Conservation (phyloP, 2,329 filamentous ascomycete genomes). For the Alternaria panax region DNA sequence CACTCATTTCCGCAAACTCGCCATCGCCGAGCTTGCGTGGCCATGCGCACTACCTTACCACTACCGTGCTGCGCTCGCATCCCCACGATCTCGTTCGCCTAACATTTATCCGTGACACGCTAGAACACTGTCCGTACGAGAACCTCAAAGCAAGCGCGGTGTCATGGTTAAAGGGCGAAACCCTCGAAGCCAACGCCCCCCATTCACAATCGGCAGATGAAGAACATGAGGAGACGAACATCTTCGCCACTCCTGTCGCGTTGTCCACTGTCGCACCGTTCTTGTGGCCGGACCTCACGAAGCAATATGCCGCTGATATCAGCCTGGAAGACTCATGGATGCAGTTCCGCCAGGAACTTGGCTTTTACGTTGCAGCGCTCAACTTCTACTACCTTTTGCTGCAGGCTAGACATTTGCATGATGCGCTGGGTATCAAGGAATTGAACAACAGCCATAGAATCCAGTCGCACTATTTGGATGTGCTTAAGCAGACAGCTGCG, state of each 20-base stretch:
- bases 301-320: constrained; percentile 43
- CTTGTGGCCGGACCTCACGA: constrained; percentile 60
- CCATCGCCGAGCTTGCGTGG: constrained; percentile 57
- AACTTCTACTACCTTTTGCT: constrained; percentile 67
- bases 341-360: constrained; percentile 60
- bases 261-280: constrained; percentile 58
- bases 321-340: constrained; percentile 46
- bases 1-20: constrained; percentile 58
- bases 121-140: constrained; percentile 62
- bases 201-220: constrained; percentile 13
- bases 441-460: constrained; percentile 52
- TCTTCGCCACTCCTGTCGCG: constrained; percentile 58
- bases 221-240: constrained; percentile 30
- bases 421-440: constrained; percentile 56
- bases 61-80: constrained; percentile 61
- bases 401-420: constrained; percentile 57
- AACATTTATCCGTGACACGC: constrained; percentile 62
- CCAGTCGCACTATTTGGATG: constrained; percentile 53
- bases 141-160: constrained; percentile 65
- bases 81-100: constrained; percentile 60
- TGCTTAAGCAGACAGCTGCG: constrained; percentile 49
- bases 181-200: constrained; percentile 56
- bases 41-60: constrained; percentile 58
- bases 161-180: constrained; percentile 67
- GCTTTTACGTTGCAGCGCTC: constrained; percentile 63